Percentiles rank a stretch among this genome's conserved stretches.
Evolutionary conservation across 1,284 basidiomycete genomes (phyloP).

Genomic region (Microbotryum intermedium): DNA sequence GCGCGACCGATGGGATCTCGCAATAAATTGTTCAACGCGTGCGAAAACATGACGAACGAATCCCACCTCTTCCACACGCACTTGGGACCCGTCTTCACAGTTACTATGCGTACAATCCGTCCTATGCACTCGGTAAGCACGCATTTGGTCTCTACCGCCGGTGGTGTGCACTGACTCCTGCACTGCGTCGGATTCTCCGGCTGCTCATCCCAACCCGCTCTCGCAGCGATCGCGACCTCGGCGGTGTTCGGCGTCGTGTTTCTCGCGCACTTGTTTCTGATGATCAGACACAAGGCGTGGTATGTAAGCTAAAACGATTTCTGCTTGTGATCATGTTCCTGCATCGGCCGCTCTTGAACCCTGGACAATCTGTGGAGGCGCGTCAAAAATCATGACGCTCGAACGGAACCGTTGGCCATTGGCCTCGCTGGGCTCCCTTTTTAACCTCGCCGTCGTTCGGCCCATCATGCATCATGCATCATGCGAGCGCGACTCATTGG

Average conservation of each 20-base stretch:
- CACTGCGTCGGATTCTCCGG: background rate
- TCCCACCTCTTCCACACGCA: too few species aligned
- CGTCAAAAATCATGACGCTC: background rate
- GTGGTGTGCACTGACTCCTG: too few species aligned
- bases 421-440: background rate
- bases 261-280: constrained; percentile 3
- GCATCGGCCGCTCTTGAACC: too few species aligned
- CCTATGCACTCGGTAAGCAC: background rate
- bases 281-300: constrained; percentile 1
- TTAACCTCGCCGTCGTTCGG: background rate
- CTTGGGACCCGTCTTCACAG: too few species aligned
- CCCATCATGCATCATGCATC: background rate
- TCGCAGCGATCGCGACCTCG: background rate
- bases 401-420: background rate
- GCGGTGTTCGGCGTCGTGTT: constrained; percentile 10
- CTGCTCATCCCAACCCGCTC: background rate
- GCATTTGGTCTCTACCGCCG: background rate
- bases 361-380: too few species aligned
- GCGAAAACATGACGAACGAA: too few species aligned
- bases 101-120: constrained; percentile 11
- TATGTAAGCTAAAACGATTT: constrained; percentile 5
- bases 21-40: too few species aligned
- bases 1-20: too few species aligned
- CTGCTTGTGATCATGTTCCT: background rate
- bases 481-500: too few species aligned